Evolutionary conservation across 345 rosid species (phyloP), one percentile per base, ranked within the genome.

Genomic region (Ailanthus altissimus): DNA sequence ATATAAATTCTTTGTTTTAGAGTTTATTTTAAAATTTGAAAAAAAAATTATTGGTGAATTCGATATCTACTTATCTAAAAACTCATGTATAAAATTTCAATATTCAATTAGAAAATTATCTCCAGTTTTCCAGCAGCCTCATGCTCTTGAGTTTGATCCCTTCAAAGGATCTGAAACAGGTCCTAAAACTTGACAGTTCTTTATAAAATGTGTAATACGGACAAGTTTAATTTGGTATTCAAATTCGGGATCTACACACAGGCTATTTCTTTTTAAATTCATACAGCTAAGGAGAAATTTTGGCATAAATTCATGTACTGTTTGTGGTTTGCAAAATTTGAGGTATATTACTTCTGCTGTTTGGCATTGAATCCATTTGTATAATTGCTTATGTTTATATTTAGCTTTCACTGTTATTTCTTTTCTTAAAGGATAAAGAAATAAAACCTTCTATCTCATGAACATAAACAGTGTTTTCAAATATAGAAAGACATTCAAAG

Each of bases 251-350:
- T 94, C 79, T 94, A 88, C 78, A 80, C 83, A 6, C 95, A 89
- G 66, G 98, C 96, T 51, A 81, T 94, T 75, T 26, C 85, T 21
- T 89, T 92, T 14, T 87, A 84, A 57, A 92, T 90, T 80, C 84
- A 87, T 65, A 53, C 85, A 1, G 87, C 95, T 13, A 77, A 84
- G 40, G 43, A 65, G 38, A 32, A 1, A 10, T 89, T 94, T 60
- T 63, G 85, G 84, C 73, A 91, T 21, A 92, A 90, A 79, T 92
- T 92, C 81, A 88, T 85, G 67, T 92, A 89, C 82, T 94, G 97
- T 75, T 89, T 92, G 11, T 92, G 98, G 98, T 94, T 97, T 97
- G 59, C 97, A 94, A 80, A 94, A 94, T 79, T 80, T 92, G 83
- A 94, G 98, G 98, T 93, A 78, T 54, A 20, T 16, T 63, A n/a